Conservation (phyloP, 371 early-diverging fungal species). For the Mortierella sp. region DNA sequence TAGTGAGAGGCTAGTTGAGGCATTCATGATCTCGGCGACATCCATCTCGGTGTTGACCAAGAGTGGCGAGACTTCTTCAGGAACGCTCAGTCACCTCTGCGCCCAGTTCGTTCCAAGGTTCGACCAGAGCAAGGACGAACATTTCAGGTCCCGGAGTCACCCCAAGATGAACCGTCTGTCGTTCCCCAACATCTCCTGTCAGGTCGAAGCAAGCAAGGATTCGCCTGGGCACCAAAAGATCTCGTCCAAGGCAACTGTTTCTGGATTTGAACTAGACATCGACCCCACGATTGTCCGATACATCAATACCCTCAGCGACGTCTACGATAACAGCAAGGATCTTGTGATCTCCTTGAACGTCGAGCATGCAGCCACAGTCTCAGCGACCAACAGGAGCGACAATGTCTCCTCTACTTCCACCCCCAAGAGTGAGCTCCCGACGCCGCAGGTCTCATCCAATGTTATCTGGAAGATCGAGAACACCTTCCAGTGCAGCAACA, state of each 20-base stretch:
- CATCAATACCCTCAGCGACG: slow-evolving; percentile 74
- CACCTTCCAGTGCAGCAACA: slow-evolving; percentile 53
- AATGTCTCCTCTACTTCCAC: slow-evolving; percentile 11
- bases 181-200: slow-evolving; percentile 71
- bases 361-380: slow-evolving; percentile 28
- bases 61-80: slow-evolving; percentile 70
- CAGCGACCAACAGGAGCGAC: slow-evolving; percentile 31
- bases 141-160: slow-evolving; percentile 76
- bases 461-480: slow-evolving; percentile 56
- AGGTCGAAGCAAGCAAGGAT: slow-evolving; percentile 63
- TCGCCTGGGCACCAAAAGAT: slow-evolving; percentile 61
- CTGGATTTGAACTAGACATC: slow-evolving; percentile 77
- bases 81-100: slow-evolving; percentile 70
- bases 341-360: slow-evolving; percentile 32
- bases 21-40: slow-evolving; percentile 73
- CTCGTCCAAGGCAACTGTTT: slow-evolving; percentile 67
- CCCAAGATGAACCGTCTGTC: slow-evolving; percentile 77
- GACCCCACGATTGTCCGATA: slow-evolving; percentile 79
- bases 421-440: slow-evolving; percentile 22
- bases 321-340: slow-evolving; percentile 70
- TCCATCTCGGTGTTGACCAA: slow-evolving; percentile 71
- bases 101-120: slow-evolving; percentile 83
- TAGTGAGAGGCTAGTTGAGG: slow-evolving; percentile 56
- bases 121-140: slow-evolving; percentile 78
- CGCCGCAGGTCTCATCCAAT: slow-evolving; percentile 21